Percentiles rank a stretch among this genome's conserved stretches.
These are phyloP conservation scores for Trichosanthes truncata DNA, from an alignment of 306 rosid genomes.

Conservation along the genomic window DNA sequence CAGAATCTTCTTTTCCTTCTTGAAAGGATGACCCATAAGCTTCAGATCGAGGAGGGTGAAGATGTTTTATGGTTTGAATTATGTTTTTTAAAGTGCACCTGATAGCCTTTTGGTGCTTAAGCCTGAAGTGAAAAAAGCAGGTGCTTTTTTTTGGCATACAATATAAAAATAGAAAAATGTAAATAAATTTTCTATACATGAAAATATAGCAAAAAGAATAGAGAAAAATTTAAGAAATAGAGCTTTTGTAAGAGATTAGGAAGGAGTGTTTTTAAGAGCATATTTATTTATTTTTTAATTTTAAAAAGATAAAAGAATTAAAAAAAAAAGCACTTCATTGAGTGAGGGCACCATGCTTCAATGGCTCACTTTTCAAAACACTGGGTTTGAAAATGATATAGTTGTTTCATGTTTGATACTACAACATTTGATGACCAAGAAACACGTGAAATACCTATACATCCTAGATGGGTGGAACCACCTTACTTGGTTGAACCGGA, in stretches of 20 bases:
- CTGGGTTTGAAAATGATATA: neutral
- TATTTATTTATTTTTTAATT: neutral
- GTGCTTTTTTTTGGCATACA: neutral
- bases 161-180: neutral
- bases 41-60: too few species aligned
- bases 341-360: neutral
- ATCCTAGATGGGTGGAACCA: neutral
- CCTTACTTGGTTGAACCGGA: neutral
- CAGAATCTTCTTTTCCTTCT: too few species aligned
- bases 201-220: neutral
- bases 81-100: neutral
- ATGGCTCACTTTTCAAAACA: neutral
- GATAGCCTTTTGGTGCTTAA: neutral
- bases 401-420: neutral
- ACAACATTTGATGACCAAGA: neutral
- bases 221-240: neutral
- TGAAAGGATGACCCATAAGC: too few species aligned
- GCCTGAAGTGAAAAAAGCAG: neutral
- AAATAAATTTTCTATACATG: neutral
- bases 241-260: neutral
- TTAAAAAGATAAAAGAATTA: neutral
- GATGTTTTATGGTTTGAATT: neutral
- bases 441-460: neutral
- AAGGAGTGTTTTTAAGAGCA: neutral
- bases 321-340: neutral